Base-by-base conservation (phyloP, 495 filamentous ascomycete genomes). In the Penicilliopsis zonata region DNA sequence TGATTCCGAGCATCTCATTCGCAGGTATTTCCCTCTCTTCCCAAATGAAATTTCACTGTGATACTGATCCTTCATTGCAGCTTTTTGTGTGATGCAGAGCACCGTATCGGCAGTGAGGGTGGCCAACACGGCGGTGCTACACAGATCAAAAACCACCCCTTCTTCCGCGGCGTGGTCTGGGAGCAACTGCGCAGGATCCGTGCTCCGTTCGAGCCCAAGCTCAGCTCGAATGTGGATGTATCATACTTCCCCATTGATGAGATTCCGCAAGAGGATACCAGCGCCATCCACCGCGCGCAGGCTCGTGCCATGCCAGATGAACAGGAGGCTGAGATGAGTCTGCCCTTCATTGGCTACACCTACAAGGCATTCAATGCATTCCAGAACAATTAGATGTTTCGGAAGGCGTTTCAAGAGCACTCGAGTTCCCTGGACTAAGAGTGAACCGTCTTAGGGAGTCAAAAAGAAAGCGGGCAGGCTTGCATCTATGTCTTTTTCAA, bases 231-330 rank as follows among this genome's bases (percentile, higher is more conserved):
- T 51, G 80, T 94, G 37, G 90, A 98, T 53, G 90, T 87, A n/a
- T 84, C 84, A 14, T 94, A 98, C 64, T 98, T 98, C 77, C 90
- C 90, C 5, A 94, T 84, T 27, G 88, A 96, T 52, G 90, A 98
- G 52, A 94, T 98, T 43, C 83, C 86, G 40, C 86, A 95, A 63
- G 83, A 78, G 19, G 86, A 94, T 49, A 86, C 80, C 31, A 80
- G 63, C 26, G 74, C 75, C 18, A 66, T 66, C 57, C 50, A 92
- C 61, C 57, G 70, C 58, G 70, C 74, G 54, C 70, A 84, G 65
- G 71, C 74, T 53, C 60, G 67, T 36, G 65, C 66, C 19, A 62
- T 69, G 51, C 71, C 69, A 9, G 72, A 78, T 2, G 72, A 77
- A 14, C 63, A 78, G 40, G 69, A 70, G 33, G 74, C 76, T 9